Evolutionary conservation across 2,329 filamentous ascomycete species (phyloP), one percentile per base, ranked within the genome.

Genomic region (Pestalotiopsis sp.): DNA sequence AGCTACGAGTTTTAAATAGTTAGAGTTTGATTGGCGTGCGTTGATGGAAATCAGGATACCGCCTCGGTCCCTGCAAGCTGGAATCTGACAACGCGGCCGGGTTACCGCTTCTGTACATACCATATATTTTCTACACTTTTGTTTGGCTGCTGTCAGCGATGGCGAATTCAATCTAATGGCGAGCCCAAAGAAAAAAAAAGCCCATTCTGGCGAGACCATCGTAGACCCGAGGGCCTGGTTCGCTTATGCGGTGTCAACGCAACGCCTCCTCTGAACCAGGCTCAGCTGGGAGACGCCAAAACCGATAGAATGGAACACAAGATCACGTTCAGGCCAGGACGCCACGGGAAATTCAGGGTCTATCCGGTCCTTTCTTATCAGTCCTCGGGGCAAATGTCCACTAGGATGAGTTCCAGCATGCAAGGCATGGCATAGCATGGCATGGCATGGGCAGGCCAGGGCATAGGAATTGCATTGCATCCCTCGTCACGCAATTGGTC

Each of bases 401-500:
- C 27, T 62, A 62, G 31, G 59, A 62, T n/a, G 6, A 6, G 12
- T 40, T 62, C 59, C 59, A n/a, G 59, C 27, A 14, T 36, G 12
- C 59, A 40, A 40, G 59, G 25, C 27, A 59, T 5, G 59, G 25
- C 25, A 27, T 40, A 11, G n/a, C 27, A 59, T 4, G 59, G 27
- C 25, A 27, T 40, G 3, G n/a, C 38, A 23, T 36, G 31, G 31
- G 31, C 31, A 36, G 59, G 25, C 31, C 27, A 59, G 11, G 59
- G 27, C 25, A 27, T 40, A 20, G 9, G n/a, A 31, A 36, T 9
- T 62, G 59, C 40, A 64, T 62, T 23, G 20, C 38, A 23, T 36
- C 12, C 31, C 27, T 62, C n/a, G 36, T 64, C 61, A 64, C 61
- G 61, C 61, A 64, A 64, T 64, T 49, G 61, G 40, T 12, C 20